Percentiles rank a stretch among this genome's conserved stretches.
Evolutionary conservation across 2,329 filamentous ascomycete genomes (phyloP).

Genomic region (Ophiostoma pallidulum): DNA sequence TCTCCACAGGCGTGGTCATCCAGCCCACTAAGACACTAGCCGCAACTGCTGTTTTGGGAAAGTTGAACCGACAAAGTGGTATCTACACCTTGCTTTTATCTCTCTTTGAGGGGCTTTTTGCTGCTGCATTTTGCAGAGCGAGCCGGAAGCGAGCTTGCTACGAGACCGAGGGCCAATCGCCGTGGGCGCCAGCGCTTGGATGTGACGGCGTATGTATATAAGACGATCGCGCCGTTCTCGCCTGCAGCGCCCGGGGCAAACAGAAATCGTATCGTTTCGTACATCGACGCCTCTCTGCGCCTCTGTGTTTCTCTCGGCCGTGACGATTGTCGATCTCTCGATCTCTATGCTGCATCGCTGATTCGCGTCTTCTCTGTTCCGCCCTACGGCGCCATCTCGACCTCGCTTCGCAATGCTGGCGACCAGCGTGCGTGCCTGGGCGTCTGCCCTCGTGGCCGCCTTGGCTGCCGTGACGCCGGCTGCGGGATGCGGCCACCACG

Average conservation of each 20-base stretch:
- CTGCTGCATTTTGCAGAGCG: not conserved
- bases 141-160: too few species aligned
- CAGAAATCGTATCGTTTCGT: too few species aligned
- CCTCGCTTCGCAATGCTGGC: conserved; percentile 6
- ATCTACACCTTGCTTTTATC: conserved; percentile 3
- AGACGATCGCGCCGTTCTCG: too few species aligned
- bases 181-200: too few species aligned
- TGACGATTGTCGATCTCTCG: too few species aligned
- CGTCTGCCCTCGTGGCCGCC: conserved; percentile 9
- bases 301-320: too few species aligned
- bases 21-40: not conserved
- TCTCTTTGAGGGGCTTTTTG: not conserved
- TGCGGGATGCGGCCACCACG: conserved; percentile 19
- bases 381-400: not conserved
- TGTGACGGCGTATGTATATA: too few species aligned
- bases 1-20: not conserved
- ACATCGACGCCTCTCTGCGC: too few species aligned
- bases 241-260: too few species aligned
- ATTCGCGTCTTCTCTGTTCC: too few species aligned
- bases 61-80: conserved; percentile 8
- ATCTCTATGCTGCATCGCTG: too few species aligned
- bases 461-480: conserved; percentile 7
- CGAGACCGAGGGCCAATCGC: too few species aligned
- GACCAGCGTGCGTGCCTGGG: conserved; percentile 10
- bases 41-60: conserved; percentile 13